Percentiles rank a stretch among this genome's conserved stretches.
Conservation (phyloP, 192 early-diverging fungal species). For the Mortierella claussenii region DNA sequence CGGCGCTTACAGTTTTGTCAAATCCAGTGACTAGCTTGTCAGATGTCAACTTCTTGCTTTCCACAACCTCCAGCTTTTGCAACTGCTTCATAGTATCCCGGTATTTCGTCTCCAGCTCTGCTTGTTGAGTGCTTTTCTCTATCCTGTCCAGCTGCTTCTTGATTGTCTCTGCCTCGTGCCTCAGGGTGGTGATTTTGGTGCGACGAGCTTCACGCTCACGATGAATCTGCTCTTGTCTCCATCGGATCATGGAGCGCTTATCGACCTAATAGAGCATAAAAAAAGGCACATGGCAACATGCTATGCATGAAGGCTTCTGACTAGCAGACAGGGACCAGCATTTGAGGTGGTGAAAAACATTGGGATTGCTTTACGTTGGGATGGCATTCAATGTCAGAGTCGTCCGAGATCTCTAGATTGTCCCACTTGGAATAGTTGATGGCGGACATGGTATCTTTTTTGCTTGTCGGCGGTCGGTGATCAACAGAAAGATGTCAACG, state of each 20-base stretch:
- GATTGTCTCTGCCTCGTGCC: slow-evolving; percentile 49
- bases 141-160: slow-evolving; percentile 58
- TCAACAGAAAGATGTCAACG: neutral
- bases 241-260: slow-evolving; percentile 88
- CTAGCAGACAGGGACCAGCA: no score
- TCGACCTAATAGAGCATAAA: slow-evolving; percentile 59
- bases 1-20: slow-evolving; percentile 71
- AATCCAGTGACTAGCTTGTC: slow-evolving; percentile 76
- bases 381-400: slow-evolving; percentile 96
- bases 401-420: slow-evolving; percentile 94
- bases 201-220: slow-evolving; percentile 82
- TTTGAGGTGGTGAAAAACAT: no score
- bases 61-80: slow-evolving; percentile 66
- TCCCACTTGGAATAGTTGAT: slow-evolving; percentile 97
- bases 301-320: no score
- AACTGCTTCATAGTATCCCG: slow-evolving; percentile 58
- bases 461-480: neutral
- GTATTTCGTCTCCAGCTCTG: slow-evolving; percentile 42
- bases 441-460: slow-evolving; percentile 36
- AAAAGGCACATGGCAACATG: no score
- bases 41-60: slow-evolving; percentile 73
- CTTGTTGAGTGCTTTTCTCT: slow-evolving; percentile 39
- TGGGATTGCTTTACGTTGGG: slow-evolving; percentile 78
- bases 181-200: slow-evolving; percentile 66
- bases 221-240: slow-evolving; percentile 92